phyloP scores from a whole-genome alignment of 2,329 filamentous ascomycete genomes.

The Claviceps maximensis region DNA sequence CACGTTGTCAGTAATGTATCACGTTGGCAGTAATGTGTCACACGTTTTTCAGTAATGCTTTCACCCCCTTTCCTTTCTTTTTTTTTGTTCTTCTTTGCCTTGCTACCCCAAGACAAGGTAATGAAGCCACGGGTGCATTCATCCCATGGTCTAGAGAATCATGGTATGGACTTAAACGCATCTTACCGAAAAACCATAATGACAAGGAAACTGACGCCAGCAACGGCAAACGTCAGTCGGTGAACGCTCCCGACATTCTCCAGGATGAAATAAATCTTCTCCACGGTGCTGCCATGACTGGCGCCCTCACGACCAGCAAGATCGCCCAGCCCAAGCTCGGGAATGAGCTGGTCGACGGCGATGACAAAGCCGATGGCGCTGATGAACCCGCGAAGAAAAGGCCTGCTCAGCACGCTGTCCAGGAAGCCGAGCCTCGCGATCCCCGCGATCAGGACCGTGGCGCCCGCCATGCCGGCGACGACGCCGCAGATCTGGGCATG shows the following conservation, averaged over 20 bases:
- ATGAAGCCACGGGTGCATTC: neutral
- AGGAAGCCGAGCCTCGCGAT: constrained; percentile 78
- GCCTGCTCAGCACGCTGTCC: constrained; percentile 84
- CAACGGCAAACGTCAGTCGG: constrained; percentile 60
- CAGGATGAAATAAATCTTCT: constrained; percentile 73
- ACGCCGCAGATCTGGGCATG: constrained; percentile 81
- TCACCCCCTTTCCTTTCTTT: too few species aligned
- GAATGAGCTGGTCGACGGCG: constrained; percentile 84
- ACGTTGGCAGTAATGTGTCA: too few species aligned
- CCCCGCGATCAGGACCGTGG: constrained; percentile 78
- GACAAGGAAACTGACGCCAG: constrained; percentile 65
- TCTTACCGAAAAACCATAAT: constrained; percentile 81
- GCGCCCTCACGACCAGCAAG: constrained; percentile 52
- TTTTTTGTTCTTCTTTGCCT: neutral
- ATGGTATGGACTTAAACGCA: too few species aligned
- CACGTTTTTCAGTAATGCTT: too few species aligned
- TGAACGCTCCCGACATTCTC: constrained; percentile 54
- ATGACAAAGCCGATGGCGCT: constrained; percentile 95
- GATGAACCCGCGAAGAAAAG: constrained; percentile 90
- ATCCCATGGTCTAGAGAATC: too few species aligned
- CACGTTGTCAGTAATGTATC: neutral
- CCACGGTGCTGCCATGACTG: constrained; percentile 70
- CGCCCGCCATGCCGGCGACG: constrained; percentile 75
- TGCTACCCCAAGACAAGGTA: neutral
- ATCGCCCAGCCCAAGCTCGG: constrained; percentile 66